A percentile compares a stretch with the other conserved stretches of the same genome.
Conservation (phyloP, 495 filamentous ascomycete genomes). For the Podospora comata region DNA sequence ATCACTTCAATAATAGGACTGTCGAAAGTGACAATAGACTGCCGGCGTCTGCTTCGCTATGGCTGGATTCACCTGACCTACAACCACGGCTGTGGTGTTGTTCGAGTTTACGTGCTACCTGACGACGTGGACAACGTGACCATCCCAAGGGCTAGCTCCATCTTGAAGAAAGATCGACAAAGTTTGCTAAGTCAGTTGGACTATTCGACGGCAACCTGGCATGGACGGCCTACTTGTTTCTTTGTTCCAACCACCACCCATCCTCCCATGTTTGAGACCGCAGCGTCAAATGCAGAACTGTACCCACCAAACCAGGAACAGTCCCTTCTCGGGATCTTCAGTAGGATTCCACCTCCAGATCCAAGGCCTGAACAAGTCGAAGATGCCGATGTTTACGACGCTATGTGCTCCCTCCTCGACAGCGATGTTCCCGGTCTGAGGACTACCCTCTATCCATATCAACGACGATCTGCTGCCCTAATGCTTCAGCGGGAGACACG, state of each 20-base stretch:
- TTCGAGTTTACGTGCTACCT: conserved; percentile 65
- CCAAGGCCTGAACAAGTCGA: conserved; percentile 52
- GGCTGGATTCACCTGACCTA: conserved; percentile 42
- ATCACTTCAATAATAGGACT: neutral
- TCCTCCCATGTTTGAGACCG: neutral
- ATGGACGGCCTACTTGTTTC: conserved; percentile 32
- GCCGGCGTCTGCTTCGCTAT: conserved; percentile 13
- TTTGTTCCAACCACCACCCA: neutral
- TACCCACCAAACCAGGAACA: conserved; percentile 25
- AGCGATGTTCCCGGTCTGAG: conserved; percentile 58
- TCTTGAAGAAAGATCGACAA: conserved; percentile 46
- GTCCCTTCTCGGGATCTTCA: conserved; percentile 82
- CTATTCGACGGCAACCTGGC: conserved; percentile 54
- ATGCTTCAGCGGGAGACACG: conserved; percentile 83
- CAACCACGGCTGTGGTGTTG: conserved; percentile 34
- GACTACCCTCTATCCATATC: conserved; percentile 70
- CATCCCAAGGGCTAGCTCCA: conserved; percentile 43
- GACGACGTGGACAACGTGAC: conserved; percentile 57
- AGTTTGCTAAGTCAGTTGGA: conserved; percentile 57
- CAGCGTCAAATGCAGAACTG: neutral
- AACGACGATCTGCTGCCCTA: conserved; percentile 73
- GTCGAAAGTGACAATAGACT: neutral
- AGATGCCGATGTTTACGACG: conserved; percentile 55
- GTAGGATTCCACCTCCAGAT: conserved; percentile 70
- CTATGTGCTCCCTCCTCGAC: conserved; percentile 61